phyloP scores from a whole-genome alignment of 257 asterid species.

The Henckelia pumila region DNA sequence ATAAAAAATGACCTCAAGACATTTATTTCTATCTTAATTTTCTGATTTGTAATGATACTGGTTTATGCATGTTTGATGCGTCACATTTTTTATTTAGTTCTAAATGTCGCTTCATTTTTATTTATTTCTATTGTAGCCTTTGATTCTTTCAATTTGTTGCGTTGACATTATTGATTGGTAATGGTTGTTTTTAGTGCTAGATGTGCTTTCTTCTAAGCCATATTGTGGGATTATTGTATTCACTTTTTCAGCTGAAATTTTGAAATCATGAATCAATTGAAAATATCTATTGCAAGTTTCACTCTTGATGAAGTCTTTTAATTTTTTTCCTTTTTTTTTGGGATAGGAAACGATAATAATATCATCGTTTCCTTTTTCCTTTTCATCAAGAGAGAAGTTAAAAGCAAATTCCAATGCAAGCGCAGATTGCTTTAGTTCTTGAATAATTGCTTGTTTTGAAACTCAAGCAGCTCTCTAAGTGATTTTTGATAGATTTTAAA shows the following conservation, averaged over 20 bases:
- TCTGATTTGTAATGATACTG: conserved; percentile 18
- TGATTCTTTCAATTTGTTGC: neutral
- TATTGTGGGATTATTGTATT: neutral
- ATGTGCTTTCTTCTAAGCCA: neutral
- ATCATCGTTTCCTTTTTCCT: too few species aligned
- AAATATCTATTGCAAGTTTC: neutral
- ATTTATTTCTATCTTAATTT: conserved; percentile 1
- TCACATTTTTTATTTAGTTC: neutral
- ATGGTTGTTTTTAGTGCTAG: neutral
- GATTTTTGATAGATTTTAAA: neutral
- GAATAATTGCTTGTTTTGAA: neutral
- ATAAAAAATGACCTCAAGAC: conserved; percentile 1
- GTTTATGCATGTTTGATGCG: conserved; percentile 10
- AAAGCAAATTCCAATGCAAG: neutral
- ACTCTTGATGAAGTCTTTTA: too few species aligned
- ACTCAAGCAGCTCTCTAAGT: neutral
- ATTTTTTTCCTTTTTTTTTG: too few species aligned
- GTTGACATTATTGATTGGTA: neutral
- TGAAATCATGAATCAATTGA: neutral
- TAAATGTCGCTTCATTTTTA: conserved; percentile 11
- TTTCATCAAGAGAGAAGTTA: neutral
- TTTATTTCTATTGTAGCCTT: neutral
- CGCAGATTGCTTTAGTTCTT: neutral
- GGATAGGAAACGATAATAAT: too few species aligned
- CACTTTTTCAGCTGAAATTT: neutral